Evolutionary conservation across 2,329 filamentous ascomycete species (phyloP).

Genomic region (Diatrype stigma): DNA sequence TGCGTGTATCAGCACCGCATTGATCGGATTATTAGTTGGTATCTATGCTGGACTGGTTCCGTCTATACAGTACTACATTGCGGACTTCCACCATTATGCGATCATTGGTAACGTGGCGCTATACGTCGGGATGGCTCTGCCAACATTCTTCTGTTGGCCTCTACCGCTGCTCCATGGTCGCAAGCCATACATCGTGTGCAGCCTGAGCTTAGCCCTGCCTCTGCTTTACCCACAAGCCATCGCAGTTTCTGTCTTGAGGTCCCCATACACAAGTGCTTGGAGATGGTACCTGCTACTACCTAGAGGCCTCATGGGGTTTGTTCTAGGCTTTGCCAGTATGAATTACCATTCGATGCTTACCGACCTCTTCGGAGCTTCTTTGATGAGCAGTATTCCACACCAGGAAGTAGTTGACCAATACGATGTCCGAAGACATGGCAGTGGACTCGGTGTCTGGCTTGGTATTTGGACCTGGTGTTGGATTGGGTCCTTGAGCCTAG

Average conservation of each 20-base stretch:
- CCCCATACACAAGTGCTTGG: slow-evolving; percentile 53
- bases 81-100: slow-evolving; percentile 61
- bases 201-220: slow-evolving; percentile 65
- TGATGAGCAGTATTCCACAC: slow-evolving; percentile 69
- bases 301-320: slow-evolving; percentile 61
- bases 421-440: slow-evolving; percentile 70
- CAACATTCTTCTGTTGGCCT: slow-evolving; percentile 69
- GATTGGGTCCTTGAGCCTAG: slow-evolving; percentile 66
- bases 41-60: slow-evolving; percentile 76
- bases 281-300: slow-evolving; percentile 58
- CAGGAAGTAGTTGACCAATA: slow-evolving; percentile 64
- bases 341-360: slow-evolving; percentile 69
- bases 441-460: slow-evolving; percentile 76
- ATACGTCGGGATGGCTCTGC: slow-evolving; percentile 66
- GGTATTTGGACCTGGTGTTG: slow-evolving; percentile 76
- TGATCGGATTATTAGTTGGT: slow-evolving; percentile 67
- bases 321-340: slow-evolving; percentile 72
- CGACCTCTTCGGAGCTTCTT: slow-evolving; percentile 71
- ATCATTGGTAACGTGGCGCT: slow-evolving; percentile 72
- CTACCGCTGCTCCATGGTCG: slow-evolving; percentile 70
- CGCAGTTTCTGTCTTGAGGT: slow-evolving; percentile 52
- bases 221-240: slow-evolving; percentile 73
- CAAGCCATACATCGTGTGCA: slow-evolving; percentile 70
- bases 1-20: slow-evolving; percentile 67
- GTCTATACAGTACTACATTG: slow-evolving; percentile 73